These are phyloP conservation scores for Ophiocytium majus DNA, from an alignment of 352 stramenopile genomes.

Conservation along the genomic window DNA sequence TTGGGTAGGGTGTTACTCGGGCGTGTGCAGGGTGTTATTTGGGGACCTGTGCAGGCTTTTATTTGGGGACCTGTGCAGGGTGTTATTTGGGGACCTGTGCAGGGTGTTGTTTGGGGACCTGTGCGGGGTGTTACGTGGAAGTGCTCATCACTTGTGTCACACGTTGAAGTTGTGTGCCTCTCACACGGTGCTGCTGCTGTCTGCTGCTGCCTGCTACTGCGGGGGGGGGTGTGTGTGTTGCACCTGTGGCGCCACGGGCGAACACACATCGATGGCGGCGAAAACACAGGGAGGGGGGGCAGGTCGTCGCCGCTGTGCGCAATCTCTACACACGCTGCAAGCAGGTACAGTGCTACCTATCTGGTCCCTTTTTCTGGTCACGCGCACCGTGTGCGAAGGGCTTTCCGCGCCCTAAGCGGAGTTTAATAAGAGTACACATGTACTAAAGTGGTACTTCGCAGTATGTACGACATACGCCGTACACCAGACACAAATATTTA, in stretches of 20 bases:
- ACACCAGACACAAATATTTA: too few relatives aligned
- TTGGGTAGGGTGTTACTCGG: too few relatives aligned
- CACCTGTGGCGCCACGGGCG: slow-evolving; percentile 3
- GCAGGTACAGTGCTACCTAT: neutral
- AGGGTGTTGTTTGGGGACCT: neutral
- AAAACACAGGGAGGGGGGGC: slow-evolving; percentile 68
- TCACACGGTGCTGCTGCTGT: neutral
- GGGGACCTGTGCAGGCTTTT: too few relatives aligned
- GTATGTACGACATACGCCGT: too few relatives aligned
- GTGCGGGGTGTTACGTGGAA: neutral
- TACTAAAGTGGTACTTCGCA: too few relatives aligned
- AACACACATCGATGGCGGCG: slow-evolving; percentile 36
- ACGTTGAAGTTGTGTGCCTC: neutral
- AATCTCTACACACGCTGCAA: slow-evolving; percentile 77
- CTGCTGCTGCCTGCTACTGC: neutral
- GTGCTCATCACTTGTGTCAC: neutral
- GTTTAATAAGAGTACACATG: too few relatives aligned
- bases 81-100: neutral
- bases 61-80: too few relatives aligned
- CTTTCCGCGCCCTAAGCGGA: too few relatives aligned
- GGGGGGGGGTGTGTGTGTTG: neutral
- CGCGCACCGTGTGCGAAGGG: too few relatives aligned
- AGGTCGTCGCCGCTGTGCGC: slow-evolving; percentile 82
- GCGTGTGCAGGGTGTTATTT: too few relatives aligned
- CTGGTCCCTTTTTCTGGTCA: neutral